Conservation (phyloP, 73 alveolate species). For the Paramecium biaurelia region DNA sequence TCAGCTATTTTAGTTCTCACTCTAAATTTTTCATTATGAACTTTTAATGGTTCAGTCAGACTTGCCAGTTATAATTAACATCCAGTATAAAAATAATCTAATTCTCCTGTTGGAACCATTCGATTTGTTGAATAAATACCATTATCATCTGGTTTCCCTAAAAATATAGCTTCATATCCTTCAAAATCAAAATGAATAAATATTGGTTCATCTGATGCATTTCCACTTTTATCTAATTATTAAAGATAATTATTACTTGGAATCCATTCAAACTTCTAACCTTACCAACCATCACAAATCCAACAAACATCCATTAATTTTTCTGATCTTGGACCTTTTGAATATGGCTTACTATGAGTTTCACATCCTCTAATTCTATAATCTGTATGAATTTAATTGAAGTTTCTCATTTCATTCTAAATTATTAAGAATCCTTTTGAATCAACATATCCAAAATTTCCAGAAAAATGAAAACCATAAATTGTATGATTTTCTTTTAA, state of each 20-base stretch:
- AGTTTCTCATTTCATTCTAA: neutral
- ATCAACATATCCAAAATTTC: constrained; percentile 56
- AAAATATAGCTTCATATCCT: constrained; percentile 45
- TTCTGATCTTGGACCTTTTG: neutral
- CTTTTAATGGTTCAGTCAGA: constrained; percentile 2
- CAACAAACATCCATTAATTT: constrained; percentile 44
- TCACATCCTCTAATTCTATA: neutral
- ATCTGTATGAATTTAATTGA: neutral
- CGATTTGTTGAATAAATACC: neutral
- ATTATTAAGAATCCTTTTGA: constrained; percentile 28
- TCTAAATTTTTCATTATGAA: constrained; percentile 21
- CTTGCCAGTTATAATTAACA: constrained; percentile 13
- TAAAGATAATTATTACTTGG: neutral
- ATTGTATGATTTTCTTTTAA: neutral
- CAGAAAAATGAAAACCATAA: constrained; percentile 58
- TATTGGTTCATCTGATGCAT: constrained; percentile 45
- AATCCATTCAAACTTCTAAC: neutral
- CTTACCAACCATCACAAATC: constrained; percentile 65
- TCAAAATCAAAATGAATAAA: constrained; percentile 57
- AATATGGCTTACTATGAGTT: constrained; percentile 11
- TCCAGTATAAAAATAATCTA: constrained; percentile 45
- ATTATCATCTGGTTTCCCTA: constrained; percentile 26
- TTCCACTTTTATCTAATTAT: constrained; percentile 18
- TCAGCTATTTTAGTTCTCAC: neutral
- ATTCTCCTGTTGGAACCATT: constrained; percentile 54